Base-by-base conservation (phyloP, 2,329 filamentous ascomycete species). In the Cladosporium sp. region DNA sequence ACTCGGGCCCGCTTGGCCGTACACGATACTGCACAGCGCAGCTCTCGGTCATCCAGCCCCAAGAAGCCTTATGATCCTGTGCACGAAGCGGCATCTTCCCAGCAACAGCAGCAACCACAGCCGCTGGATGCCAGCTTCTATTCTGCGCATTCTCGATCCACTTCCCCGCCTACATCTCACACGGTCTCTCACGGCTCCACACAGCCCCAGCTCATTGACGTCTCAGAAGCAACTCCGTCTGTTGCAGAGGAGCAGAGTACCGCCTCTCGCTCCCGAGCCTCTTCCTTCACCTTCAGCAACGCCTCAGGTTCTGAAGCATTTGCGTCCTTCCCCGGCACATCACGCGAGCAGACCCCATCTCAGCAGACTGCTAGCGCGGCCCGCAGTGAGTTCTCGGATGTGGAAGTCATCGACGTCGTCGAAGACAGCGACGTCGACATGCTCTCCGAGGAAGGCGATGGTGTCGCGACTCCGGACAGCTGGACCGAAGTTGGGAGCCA, bases 401-500 rank as follows among this genome's bases (percentile, higher is more conserved):
- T 63, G 19, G 66, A 66, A 46, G 61, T 65, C 13, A 51, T 63
- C 4, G 66, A 66, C 56, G 48, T 68, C 1, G 53, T 58, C 4
- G 65, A 66, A 6, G 64, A 68, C 34, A 67, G 63, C 41, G 67
- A 69, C 49, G 59, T 64, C 7, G 66, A 67, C 44, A 61, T 68
- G 55, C 56, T 68, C 9, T 66, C 64, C 10, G 65, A 66, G 43
- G 66, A 50, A 37, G 48, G 48, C 13, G 61, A 64, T 46, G 67
- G 67, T 19, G 59, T 70, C 40, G 56, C 56, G 18, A 70, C 68
- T 13, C 68, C 68, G 1, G 63, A 66, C 40, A 68, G 64, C 50
- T 70, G 68, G 68, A 67, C 63, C 1, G 67, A 70, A 40, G 63
- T 70, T n/a, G 68, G 66, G 1, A 66, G 63, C 49, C 54, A 64